phyloP scores from a whole-genome alignment of 371 early-diverging fungal genomes.

The Mucor plumbeus region DNA sequence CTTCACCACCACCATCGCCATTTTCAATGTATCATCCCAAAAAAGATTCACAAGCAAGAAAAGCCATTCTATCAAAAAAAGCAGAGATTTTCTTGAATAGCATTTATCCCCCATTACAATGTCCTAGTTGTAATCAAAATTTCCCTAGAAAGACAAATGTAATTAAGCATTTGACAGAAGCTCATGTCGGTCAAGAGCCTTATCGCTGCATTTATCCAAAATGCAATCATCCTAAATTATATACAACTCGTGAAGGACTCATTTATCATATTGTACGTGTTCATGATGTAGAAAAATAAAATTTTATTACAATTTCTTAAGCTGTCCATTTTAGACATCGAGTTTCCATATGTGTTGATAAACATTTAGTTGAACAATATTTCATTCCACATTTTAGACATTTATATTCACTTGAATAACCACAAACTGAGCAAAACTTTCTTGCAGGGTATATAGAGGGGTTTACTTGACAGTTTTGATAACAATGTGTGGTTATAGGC shows the following conservation, averaged over 20 bases:
- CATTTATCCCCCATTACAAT: slow-evolving; percentile 48
- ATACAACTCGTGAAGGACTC: slow-evolving; percentile 53
- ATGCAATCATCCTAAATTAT: slow-evolving; percentile 48
- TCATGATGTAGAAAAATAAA: slow-evolving; percentile 33
- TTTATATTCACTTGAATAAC: slow-evolving; percentile 62
- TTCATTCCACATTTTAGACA: slow-evolving; percentile 71
- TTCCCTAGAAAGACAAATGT: slow-evolving; percentile 55
- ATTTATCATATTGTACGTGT: slow-evolving; percentile 52
- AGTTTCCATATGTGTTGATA: slow-evolving; percentile 65
- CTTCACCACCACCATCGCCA: slow-evolving; percentile 32
- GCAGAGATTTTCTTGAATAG: slow-evolving; percentile 38
- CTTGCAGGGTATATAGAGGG: slow-evolving; percentile 66
- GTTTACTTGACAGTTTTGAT: slow-evolving; percentile 57
- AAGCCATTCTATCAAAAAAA: slow-evolving; percentile 33
- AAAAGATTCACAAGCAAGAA: slow-evolving; percentile 34
- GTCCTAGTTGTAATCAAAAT: slow-evolving; percentile 44
- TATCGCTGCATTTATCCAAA: slow-evolving; percentile 50
- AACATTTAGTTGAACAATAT: slow-evolving; percentile 65
- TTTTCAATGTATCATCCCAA: slow-evolving; percentile 25
- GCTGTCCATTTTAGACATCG: slow-evolving; percentile 49
- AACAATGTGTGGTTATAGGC: slow-evolving; percentile 44
- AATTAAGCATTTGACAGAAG: slow-evolving; percentile 48
- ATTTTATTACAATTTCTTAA: not conserved
- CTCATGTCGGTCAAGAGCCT: slow-evolving; percentile 49
- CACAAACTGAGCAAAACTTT: slow-evolving; percentile 73